Evolutionary conservation across 352 stramenopile genomes (phyloP).

Genomic region (Pythium volutum): DNA sequence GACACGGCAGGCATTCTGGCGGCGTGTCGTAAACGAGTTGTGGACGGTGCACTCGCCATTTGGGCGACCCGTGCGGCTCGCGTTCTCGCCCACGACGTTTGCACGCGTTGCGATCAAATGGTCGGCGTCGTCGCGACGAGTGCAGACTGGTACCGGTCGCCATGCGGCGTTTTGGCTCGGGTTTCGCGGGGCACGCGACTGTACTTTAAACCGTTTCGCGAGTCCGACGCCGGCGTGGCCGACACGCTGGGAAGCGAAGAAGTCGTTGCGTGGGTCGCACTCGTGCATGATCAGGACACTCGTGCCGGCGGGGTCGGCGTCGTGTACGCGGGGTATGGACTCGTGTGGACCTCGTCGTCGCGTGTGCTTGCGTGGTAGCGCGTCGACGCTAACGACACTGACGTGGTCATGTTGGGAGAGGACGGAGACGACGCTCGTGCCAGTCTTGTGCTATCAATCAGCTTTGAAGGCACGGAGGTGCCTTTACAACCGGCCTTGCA

Average conservation of each 20-base stretch:
- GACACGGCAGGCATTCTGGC: background rate
- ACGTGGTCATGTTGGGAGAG: background rate
- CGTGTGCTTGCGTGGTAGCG: background rate
- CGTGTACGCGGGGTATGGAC: background rate
- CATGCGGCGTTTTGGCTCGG: background rate
- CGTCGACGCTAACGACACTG: background rate
- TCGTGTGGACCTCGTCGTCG: background rate
- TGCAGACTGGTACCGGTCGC: background rate
- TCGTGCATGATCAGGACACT: background rate
- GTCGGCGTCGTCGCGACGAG: background rate
- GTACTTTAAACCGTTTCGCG: background rate
- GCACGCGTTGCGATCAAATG: background rate
- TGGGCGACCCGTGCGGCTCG: background rate
- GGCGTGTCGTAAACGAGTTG: background rate
- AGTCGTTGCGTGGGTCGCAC: background rate
- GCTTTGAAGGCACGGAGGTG: background rate
- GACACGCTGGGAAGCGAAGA: background rate
- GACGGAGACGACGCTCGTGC: background rate
- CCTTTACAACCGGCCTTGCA: background rate
- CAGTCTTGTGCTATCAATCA: background rate
- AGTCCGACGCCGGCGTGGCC: background rate
- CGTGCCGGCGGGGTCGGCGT: background rate
- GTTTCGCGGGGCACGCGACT: background rate
- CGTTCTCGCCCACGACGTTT: background rate
- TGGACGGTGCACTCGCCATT: background rate